Evolutionary conservation across 768 basidiomycete genomes (phyloP), one percentile per base, ranked within the genome.

Genomic region (Lentinula aciculospora): DNA sequence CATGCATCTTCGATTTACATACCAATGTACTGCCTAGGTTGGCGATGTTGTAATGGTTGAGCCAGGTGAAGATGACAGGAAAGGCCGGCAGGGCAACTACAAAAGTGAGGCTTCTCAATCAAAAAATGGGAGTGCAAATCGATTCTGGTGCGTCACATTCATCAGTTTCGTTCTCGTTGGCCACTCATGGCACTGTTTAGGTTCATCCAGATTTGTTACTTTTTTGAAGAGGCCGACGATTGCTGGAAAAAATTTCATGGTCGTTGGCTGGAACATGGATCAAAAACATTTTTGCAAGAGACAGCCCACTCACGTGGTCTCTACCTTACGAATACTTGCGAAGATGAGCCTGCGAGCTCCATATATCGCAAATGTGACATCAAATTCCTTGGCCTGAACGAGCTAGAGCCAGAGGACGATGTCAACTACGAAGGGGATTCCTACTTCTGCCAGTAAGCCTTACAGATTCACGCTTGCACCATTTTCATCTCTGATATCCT

Each of bases 161-260:
- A n/a, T n/a, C n/a, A n/a, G n/a, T n/a, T n/a, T n/a, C n/a, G n/a
- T n/a, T n/a, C n/a, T n/a, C n/a, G n/a, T n/a, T n/a, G n/a, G 21
- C 32, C 13, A 34, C 21, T 9, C 42, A 44, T 44, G 12, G n/a
- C n/a, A n/a, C n/a, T n/a, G n/a, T n/a, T n/a, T 29, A 91, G 89
- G 89, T 91, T 91, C 63, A 81, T 81, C 49, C 77, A 74, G n/a
- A 85, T 90, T 40, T 75, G 74, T 3, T 87, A 84, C 61, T 80
- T 91, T 57, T 86, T 79, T 59, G 79, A 85, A 53, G 67, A 72
- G 4, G 32, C 49, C 23, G 56, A 65, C 7, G 39, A 56, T 1
- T 15, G 59, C 62, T 28, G 59, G 56, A 45, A 58, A 58, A 77
- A 74, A 70, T 84, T 87, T 56, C 89, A 91, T 67, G 86, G 79